Base-by-base conservation (phyloP, 352 stramenopile species). In the Phytopythium vexans region DNA sequence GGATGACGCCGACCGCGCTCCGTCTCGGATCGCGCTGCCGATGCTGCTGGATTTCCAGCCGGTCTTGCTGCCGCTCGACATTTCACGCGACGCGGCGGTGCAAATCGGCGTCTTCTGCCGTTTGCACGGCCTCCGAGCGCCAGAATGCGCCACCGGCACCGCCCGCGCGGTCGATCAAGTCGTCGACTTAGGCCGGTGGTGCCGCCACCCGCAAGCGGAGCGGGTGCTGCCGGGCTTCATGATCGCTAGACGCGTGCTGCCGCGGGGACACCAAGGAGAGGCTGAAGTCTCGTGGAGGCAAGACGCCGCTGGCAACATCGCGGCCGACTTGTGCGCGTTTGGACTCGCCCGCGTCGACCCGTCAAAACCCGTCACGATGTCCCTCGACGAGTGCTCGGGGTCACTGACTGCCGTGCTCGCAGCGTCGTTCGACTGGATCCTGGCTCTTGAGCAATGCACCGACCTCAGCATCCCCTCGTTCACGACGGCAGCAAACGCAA, bases 31-130 rank as follows among this genome's bases (percentile, higher is more conserved):
- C 4, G 36, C 70, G 35, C 33, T 88, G 4, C 70, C 77, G 4
- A 44, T 71, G 56, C 52, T 84, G 38, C 55, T 86, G n/a, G 72
- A 86, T 48, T 65, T 86, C 44, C 74, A 84, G 38, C 74, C 74
- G 2, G 53, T 64, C 39, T 44, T 86, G 8, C 40, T 86, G 14
- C 63, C 55, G 7, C 16, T 86, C 40, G 59, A 80, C 49, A 59
- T 68, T 14, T 58, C 27, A 7, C 52, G 40, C 2, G 46, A 62
- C n/a, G 40, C 70, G 9, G 35, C 39, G 27, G 32, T 46, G 0
- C 74, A 88, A 49, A 16, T 88, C 12, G 52, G 64, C 31, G 48
- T 41, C 14, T 86, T 84, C 39, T 88, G 77, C 49, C 44, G 47
- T 21, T 32, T 59, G 5, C 77, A 88, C 43, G 41, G 56, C 0